A percentile compares a stretch with the other conserved stretches of the same genome.
These are phyloP conservation scores for Creolimax fragrantissima DNA, from an alignment of 78 protist genomes.

Conservation along the genomic window DNA sequence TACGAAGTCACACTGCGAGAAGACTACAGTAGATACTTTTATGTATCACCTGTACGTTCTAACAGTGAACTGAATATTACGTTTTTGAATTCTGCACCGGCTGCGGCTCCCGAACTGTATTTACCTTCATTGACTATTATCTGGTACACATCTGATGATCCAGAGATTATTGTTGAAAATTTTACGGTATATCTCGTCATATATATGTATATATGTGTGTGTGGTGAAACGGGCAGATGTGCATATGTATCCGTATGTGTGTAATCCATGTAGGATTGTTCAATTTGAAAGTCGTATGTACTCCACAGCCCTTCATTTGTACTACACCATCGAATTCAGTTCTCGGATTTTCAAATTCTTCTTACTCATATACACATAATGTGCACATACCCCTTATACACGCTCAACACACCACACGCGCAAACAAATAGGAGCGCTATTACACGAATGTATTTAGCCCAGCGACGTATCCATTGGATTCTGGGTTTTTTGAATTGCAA, in stretches of 20 bases:
- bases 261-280: too few relatives aligned
- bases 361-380: too few relatives aligned
- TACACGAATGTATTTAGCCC: not conserved
- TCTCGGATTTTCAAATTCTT: too few relatives aligned
- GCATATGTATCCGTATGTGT: too few relatives aligned
- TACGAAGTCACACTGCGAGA: not conserved
- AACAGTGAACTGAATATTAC: not conserved
- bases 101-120: not conserved
- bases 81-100: not conserved
- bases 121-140: not conserved
- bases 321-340: too few relatives aligned
- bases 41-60: not conserved
- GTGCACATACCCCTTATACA: too few relatives aligned
- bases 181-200: not conserved
- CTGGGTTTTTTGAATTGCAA: not conserved
- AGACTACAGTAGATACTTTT: not conserved
- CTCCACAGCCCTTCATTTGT: too few relatives aligned
- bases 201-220: too few relatives aligned
- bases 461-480: not conserved
- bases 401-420: too few relatives aligned
- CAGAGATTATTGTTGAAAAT: not conserved
- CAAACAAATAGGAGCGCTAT: not conserved
- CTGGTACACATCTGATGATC: not conserved
- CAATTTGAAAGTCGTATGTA: too few relatives aligned
- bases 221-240: too few relatives aligned